These are phyloP conservation scores for Stagonosporopsis vannaccii DNA, from an alignment of 2,329 filamentous ascomycete species.

Conservation along the genomic window DNA sequence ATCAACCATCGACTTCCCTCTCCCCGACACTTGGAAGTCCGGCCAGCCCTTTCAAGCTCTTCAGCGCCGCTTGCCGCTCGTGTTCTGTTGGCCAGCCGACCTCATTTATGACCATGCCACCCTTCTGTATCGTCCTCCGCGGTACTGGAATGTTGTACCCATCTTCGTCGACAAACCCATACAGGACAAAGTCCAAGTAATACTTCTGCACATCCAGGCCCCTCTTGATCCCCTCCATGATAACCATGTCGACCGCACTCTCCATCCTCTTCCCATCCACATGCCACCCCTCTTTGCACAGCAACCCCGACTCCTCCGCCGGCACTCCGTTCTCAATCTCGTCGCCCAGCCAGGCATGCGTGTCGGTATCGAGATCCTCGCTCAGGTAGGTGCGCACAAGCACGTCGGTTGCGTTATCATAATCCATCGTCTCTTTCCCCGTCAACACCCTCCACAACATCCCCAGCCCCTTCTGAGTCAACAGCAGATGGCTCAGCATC, in stretches of 20 bases:
- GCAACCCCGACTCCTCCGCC: conserved; percentile 46
- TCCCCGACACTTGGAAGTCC: background rate
- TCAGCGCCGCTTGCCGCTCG: background rate
- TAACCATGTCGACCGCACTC: conserved; percentile 39
- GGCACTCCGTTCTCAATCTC: conserved; percentile 31
- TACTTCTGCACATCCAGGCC: conserved; percentile 62
- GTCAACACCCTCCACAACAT: conserved; percentile 53
- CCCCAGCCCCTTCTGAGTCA: conserved; percentile 60
- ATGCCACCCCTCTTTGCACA: conserved; percentile 53
- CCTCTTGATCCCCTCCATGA: conserved; percentile 63
- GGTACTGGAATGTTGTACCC: conserved; percentile 60
- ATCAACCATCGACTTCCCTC: background rate
- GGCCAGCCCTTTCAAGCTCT: background rate
- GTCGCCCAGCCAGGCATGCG: conserved; percentile 32
- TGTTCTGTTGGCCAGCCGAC: conserved; percentile 6
- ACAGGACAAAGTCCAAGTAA: conserved; percentile 66
- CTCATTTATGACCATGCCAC: background rate
- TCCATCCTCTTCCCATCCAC: conserved; percentile 65
- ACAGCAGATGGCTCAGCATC: conserved; percentile 55
- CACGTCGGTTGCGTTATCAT: conserved; percentile 25
- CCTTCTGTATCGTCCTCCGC: conserved; percentile 57
- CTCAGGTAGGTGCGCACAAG: conserved; percentile 29
- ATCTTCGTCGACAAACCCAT: conserved; percentile 64
- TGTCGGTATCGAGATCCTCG: conserved; percentile 29
- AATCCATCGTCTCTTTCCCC: conserved; percentile 58